Percentiles rank a stretch among this genome's conserved stretches.
These are phyloP conservation scores for Pistacia atlantica DNA, from an alignment of 345 rosid genomes.

Conservation along the genomic window DNA sequence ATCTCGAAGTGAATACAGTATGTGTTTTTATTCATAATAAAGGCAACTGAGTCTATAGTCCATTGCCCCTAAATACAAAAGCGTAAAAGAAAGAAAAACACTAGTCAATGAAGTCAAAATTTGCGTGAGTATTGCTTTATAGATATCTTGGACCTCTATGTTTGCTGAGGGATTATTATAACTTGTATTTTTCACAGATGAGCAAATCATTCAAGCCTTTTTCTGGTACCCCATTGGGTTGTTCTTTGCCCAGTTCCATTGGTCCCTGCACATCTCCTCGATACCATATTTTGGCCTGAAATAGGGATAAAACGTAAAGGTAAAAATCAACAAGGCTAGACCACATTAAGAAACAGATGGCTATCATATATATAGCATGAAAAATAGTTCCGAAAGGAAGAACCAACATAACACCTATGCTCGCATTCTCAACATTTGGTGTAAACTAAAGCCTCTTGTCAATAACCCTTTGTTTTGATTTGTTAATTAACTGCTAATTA, in stretches of 20 bases:
- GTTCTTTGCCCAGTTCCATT: constrained; percentile 91
- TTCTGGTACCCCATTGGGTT: constrained; percentile 88
- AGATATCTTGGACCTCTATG: background rate
- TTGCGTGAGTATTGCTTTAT: background rate
- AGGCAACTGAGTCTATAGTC: background rate
- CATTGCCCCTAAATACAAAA: background rate
- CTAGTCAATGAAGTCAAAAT: background rate
- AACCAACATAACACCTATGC: background rate
- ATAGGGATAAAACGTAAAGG: background rate
- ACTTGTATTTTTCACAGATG: constrained; percentile 2
- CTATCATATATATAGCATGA: background rate
- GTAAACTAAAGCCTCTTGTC: background rate
- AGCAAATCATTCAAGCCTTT: constrained; percentile 39
- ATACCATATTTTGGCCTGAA: constrained; percentile 90
- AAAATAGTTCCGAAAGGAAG: background rate
- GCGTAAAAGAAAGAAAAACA: background rate
- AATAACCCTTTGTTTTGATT: no score
- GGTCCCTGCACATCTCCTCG: constrained; percentile 91
- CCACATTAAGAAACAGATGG: background rate
- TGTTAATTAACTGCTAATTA: no score
- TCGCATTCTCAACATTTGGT: no score
- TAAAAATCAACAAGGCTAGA: background rate
- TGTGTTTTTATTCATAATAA: background rate
- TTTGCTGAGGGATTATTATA: background rate
- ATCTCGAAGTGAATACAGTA: no score